phyloP scores from a whole-genome alignment of 2,329 filamentous ascomycete genomes.

The Fusarium sp. region DNA sequence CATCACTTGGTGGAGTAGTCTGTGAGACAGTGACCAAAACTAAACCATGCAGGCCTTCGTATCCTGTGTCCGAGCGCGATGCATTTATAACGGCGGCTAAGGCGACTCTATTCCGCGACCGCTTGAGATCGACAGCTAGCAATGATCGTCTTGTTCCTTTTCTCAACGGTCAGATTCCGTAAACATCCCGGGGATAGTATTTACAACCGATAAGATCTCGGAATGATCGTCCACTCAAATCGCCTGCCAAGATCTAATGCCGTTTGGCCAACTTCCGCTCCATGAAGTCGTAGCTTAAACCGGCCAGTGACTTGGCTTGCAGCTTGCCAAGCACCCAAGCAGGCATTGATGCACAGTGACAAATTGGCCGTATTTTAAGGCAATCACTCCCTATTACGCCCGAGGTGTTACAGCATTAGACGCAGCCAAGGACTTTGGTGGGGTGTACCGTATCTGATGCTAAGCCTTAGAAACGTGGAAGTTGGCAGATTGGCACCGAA shows the following conservation, averaged over 20 bases:
- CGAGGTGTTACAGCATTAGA: neutral
- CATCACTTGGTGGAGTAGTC: neutral
- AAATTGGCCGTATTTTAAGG: neutral
- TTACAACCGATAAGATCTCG: neutral
- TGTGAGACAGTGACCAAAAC: neutral
- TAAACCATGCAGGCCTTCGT: neutral
- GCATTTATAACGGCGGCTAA: neutral
- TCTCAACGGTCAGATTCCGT: neutral
- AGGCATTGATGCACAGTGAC: neutral
- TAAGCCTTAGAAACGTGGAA: neutral
- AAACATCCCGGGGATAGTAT: neutral
- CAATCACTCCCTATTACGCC: neutral
- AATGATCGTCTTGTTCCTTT: neutral
- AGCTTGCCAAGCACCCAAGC: slow-evolving; percentile 5
- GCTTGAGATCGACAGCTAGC: neutral
- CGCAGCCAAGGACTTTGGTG: neutral
- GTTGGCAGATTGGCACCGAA: neutral
- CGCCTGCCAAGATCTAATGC: slow-evolving; percentile 2
- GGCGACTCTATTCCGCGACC: neutral
- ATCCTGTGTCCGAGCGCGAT: neutral
- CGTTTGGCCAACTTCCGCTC: neutral
- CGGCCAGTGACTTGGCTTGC: neutral
- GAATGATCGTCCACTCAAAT: neutral
- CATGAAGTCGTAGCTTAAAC: neutral
- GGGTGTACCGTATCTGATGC: neutral